Evolutionary conservation across 768 basidiomycete genomes (phyloP).

Genomic region (Ramaria sp.): DNA sequence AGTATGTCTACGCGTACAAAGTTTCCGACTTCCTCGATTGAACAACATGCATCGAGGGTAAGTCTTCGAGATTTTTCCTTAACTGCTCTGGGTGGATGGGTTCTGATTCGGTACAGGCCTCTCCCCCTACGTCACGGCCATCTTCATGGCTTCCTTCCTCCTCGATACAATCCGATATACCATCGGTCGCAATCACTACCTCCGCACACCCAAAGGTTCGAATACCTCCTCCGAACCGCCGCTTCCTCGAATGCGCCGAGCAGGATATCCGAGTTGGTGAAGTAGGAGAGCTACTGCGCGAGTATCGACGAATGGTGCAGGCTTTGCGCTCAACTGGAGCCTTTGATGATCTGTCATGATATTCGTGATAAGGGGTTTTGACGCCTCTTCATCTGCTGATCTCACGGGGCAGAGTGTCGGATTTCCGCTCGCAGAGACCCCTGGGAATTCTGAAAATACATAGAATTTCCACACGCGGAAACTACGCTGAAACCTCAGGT

Average conservation of each 20-base stretch:
- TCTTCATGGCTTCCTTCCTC: constrained; percentile 14
- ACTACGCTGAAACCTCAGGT: too few species aligned
- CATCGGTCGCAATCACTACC: constrained; percentile 27
- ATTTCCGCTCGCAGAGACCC: too few species aligned
- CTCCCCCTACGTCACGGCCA: constrained; percentile 30
- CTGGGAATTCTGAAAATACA: too few species aligned
- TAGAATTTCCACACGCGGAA: too few species aligned
- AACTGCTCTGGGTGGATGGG: background rate
- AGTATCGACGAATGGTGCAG: constrained; percentile 73
- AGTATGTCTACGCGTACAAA: constrained; percentile 52
- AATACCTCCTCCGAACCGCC: constrained; percentile 50
- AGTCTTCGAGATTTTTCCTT: constrained; percentile 7
- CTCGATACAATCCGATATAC: constrained; percentile 13
- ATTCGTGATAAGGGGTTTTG: background rate
- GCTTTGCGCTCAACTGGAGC: constrained; percentile 49
- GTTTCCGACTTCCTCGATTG: constrained; percentile 24
- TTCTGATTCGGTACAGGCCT: constrained; percentile 16
- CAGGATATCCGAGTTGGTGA: constrained; percentile 78
- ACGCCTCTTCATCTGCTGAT: too few species aligned
- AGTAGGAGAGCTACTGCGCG: constrained; percentile 64
- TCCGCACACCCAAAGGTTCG: constrained; percentile 29
- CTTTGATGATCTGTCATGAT: constrained; percentile 23
- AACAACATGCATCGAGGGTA: constrained; percentile 2
- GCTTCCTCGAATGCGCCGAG: constrained; percentile 60
- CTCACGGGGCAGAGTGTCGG: too few species aligned